Percentiles rank a stretch among this genome's conserved stretches.
phyloP scores from a whole-genome alignment of 2,329 filamentous ascomycete genomes.

The Paraconiothyrium brasiliense region DNA sequence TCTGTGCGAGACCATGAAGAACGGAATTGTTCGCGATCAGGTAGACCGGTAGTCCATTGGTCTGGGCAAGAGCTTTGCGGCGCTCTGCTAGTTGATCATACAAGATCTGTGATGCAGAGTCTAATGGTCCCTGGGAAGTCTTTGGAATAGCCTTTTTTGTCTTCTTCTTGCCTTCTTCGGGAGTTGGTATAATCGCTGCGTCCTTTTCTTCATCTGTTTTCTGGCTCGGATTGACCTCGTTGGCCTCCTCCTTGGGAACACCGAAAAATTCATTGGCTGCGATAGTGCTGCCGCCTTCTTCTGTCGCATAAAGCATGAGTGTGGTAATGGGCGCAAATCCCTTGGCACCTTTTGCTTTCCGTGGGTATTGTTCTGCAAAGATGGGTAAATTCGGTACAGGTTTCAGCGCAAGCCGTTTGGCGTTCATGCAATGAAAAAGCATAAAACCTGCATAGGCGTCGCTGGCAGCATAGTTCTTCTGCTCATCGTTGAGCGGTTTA shows the following conservation, averaged over 20 bases:
- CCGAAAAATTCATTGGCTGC: conserved; percentile 36
- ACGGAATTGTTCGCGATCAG: conserved; percentile 32
- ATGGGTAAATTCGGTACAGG: conserved; percentile 36
- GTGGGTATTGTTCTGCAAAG: conserved; percentile 35
- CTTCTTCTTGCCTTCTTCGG: conserved; percentile 12
- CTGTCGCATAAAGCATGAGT: conserved; percentile 31
- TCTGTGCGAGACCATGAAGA: conserved; percentile 35
- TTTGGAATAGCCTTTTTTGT: background rate
- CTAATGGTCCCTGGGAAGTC: conserved; percentile 19
- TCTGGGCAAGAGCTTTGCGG: conserved; percentile 31
- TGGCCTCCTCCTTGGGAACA: conserved; percentile 7
- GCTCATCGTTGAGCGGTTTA: conserved; percentile 65
- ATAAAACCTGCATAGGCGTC: conserved; percentile 87
- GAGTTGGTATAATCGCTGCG: background rate
- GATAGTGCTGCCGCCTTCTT: conserved; percentile 23
- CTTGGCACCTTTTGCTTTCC: conserved; percentile 21
- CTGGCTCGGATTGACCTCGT: conserved; percentile 7
- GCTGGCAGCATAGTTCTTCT: conserved; percentile 79
- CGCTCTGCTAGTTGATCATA: conserved; percentile 29
- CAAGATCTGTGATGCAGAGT: conserved; percentile 27
- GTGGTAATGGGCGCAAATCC: conserved; percentile 22
- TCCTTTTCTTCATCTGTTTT: background rate
- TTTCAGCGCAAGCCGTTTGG: conserved; percentile 66
- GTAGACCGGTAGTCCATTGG: conserved; percentile 19
- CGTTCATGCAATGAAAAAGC: conserved; percentile 76